Percentiles rank a stretch among this genome's conserved stretches.
phyloP scores from a whole-genome alignment of 139 green algal genomes.

The Zygnema circumcarinatum region DNA sequence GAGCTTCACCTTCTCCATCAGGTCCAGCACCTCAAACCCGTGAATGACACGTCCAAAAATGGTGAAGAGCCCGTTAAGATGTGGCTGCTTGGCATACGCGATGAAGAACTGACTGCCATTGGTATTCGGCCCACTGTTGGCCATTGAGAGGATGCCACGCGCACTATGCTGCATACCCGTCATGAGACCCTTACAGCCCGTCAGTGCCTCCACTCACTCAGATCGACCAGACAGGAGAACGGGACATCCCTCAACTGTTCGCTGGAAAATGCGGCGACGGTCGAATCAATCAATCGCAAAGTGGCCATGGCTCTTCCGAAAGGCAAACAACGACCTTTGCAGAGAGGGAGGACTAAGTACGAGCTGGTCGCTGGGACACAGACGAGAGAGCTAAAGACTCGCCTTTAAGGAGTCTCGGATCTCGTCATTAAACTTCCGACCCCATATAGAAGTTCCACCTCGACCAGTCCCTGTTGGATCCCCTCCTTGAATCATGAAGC shows the following conservation, averaged over 20 bases:
- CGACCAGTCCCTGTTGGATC: constrained; percentile 88
- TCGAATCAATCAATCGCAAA: too few species aligned
- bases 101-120: constrained; percentile 95
- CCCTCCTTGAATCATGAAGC: constrained; percentile 55
- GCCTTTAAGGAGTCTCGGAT: constrained; percentile 84
- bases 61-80: constrained; percentile 91
- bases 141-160: constrained; percentile 94
- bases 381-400: too few species aligned
- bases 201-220: too few species aligned
- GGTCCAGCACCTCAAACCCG: constrained; percentile 90
- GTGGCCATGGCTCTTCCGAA: too few species aligned
- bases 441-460: constrained; percentile 88
- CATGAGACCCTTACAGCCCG: too few species aligned
- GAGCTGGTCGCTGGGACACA: too few species aligned
- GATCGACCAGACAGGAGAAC: too few species aligned
- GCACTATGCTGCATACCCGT: constrained; percentile 43
- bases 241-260: too few species aligned
- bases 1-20: constrained; percentile 86
- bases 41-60: constrained; percentile 94
- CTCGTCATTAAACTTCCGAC: constrained; percentile 93
- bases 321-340: too few species aligned
- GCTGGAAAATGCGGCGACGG: too few species aligned
- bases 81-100: constrained; percentile 89
- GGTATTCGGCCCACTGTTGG: constrained; percentile 85
- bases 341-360: too few species aligned